Conservation (phyloP, 192 early-diverging fungal species). For the Backusella liffmaniae region DNA sequence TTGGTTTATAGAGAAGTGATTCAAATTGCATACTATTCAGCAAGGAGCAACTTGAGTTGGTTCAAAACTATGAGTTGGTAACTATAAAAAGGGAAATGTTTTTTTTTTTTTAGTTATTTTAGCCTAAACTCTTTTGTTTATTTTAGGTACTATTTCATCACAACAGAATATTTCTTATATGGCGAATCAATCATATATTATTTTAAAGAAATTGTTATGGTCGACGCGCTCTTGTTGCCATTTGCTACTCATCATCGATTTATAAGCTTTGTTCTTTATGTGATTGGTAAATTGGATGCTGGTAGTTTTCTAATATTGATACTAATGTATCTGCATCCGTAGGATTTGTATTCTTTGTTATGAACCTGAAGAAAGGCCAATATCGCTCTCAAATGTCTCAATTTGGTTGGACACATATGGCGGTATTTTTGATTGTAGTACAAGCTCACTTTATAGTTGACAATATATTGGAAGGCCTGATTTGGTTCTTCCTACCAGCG, state of each 20-base stretch:
- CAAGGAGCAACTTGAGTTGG: conserved; percentile 88
- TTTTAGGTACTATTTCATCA: conserved; percentile 79
- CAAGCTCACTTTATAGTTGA: conserved; percentile 96
- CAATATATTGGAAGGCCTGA: conserved; percentile 96
- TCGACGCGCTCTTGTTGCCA: conserved; percentile 79
- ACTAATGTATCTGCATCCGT: neutral
- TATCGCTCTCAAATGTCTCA: conserved; percentile 96
- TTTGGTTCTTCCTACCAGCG: conserved; percentile 94
- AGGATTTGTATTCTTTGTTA: conserved; percentile 91
- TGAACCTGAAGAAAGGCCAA: conserved; percentile 88
- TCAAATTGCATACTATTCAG: conserved; percentile 77
- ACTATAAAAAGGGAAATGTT: neutral
- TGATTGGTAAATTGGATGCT: conserved; percentile 57
- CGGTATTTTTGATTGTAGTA: conserved; percentile 85
- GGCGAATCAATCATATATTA: conserved; percentile 92
- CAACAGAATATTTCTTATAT: conserved; percentile 93
- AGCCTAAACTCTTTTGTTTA: neutral
- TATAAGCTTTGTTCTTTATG: conserved; percentile 88
- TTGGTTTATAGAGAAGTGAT: conserved; percentile 95
- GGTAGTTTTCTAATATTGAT: neutral
- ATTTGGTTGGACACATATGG: conserved; percentile 98
- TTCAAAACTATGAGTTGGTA: conserved; percentile 88
- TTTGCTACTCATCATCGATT: conserved; percentile 93
- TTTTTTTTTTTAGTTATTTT: neutral
- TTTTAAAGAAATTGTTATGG: conserved; percentile 79